Evolutionary conservation across 192 early-diverging fungal species (phyloP).

Genomic region (Backusella luteola): DNA sequence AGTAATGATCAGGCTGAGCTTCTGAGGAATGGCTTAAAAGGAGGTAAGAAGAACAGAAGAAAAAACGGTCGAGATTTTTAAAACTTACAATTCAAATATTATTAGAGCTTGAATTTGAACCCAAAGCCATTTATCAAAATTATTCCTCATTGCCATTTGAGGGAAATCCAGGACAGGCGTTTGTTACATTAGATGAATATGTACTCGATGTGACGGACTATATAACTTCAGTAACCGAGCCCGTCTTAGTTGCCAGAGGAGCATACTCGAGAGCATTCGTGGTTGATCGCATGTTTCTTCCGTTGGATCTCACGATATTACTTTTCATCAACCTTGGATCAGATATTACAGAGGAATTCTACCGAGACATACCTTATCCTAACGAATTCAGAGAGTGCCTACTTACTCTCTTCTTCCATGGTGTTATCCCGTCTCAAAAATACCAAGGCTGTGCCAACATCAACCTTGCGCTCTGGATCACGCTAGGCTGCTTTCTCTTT

Average conservation of each 20-base stretch:
- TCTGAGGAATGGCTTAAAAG: not conserved
- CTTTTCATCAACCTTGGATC: conserved; percentile 25
- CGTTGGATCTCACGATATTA: conserved; percentile 23
- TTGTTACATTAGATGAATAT: conserved; percentile 20
- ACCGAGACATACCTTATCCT: conserved; percentile 9
- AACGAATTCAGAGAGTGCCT: conserved; percentile 20
- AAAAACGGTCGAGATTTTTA: not conserved
- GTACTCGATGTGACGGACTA: conserved; percentile 43
- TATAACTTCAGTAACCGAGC: conserved; percentile 17
- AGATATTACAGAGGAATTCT: conserved; percentile 29
- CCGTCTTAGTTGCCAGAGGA: conserved; percentile 16
- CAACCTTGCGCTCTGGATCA: conserved; percentile 31
- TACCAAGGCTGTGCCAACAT: conserved; percentile 20
- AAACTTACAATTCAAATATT: not conserved
- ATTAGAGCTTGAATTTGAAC: conserved; percentile 17
- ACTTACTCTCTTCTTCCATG: conserved; percentile 28
- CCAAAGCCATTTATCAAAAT: conserved; percentile 6
- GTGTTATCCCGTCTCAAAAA: conserved; percentile 12
- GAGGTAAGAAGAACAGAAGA: not conserved
- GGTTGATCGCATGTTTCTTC: conserved; percentile 35
- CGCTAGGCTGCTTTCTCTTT: conserved; percentile 18
- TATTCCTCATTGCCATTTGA: conserved; percentile 19
- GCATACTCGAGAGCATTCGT: conserved; percentile 18
- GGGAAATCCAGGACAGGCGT: not conserved
- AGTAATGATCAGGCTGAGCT: not conserved